These are phyloP conservation scores for Lunasporangiospora selenospora DNA, from an alignment of 192 early-diverging fungal species.

Conservation along the genomic window DNA sequence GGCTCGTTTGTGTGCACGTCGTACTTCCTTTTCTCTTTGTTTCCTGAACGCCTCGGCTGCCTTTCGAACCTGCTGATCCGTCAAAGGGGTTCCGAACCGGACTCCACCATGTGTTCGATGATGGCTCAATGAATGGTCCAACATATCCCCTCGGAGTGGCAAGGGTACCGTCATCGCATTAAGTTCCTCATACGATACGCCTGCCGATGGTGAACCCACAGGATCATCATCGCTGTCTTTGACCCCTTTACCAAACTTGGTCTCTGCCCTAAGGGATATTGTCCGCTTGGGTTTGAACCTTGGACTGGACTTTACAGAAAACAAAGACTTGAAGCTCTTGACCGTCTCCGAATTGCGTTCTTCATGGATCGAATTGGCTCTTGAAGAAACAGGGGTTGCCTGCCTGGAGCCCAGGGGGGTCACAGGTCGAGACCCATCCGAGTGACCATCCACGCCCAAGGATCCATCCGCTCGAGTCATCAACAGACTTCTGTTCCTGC, in stretches of 20 bases:
- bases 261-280: constrained; percentile 24
- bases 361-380: constrained; percentile 31
- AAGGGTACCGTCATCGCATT: too few species aligned
- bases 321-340: constrained; percentile 38
- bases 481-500: too few species aligned
- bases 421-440: too few species aligned
- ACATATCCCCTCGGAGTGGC: too few species aligned
- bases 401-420: too few species aligned
- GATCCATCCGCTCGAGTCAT: too few species aligned
- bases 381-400: constrained; percentile 19
- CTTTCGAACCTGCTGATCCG: constrained; percentile 23
- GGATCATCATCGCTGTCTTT: too few species aligned
- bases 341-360: constrained; percentile 28
- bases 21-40: constrained; percentile 11
- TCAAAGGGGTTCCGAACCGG: background rate
- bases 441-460: too few species aligned
- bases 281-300: constrained; percentile 16
- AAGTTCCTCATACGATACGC: too few species aligned
- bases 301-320: constrained; percentile 16
- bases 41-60: constrained; percentile 24
- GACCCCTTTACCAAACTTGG: constrained; percentile 8
- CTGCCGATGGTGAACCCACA: too few species aligned
- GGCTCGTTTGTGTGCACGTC: constrained; percentile 14
- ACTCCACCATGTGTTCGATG: background rate
- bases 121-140: too few species aligned